Evolutionary conservation across 2,329 filamentous ascomycete species (phyloP).

Genomic region (Pyricularia grisea): DNA sequence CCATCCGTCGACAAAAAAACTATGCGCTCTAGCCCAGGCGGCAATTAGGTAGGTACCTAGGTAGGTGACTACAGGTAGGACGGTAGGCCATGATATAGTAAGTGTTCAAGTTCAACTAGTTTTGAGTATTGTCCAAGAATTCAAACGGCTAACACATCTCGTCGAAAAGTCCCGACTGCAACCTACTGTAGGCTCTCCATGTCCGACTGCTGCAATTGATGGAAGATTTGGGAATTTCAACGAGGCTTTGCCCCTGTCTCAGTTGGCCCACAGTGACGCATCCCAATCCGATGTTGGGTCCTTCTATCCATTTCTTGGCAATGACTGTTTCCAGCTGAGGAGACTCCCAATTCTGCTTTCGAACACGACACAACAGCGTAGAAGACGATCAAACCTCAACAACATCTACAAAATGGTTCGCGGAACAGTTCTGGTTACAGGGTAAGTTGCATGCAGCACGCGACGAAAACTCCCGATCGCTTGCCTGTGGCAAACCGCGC

Average conservation of each 20-base stretch:
- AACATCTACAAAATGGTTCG: constrained; percentile 52
- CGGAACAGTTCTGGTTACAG: constrained; percentile 84
- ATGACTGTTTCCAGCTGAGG: neutral
- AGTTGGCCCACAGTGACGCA: neutral
- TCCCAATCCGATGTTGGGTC: neutral
- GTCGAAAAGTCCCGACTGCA: neutral
- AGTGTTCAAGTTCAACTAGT: neutral
- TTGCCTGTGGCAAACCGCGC: neutral
- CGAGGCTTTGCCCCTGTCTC: neutral
- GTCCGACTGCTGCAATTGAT: neutral
- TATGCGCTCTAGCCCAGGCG: neutral
- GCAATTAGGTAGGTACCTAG: neutral
- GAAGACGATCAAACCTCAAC: constrained; percentile 1
- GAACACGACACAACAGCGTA: neutral
- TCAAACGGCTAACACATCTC: neutral
- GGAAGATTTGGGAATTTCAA: neutral
- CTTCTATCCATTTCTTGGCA: neutral
- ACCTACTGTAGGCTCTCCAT: neutral
- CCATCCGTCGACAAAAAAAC: neutral
- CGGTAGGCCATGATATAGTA: neutral
- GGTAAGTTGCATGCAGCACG: constrained; percentile 46
- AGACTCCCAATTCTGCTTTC: neutral
- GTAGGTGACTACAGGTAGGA: no score
- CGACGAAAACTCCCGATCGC: neutral
- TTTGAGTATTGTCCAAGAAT: neutral